Conservation (phyloP, 768 basidiomycete species). For the Hebeloma cylindrosporum region DNA sequence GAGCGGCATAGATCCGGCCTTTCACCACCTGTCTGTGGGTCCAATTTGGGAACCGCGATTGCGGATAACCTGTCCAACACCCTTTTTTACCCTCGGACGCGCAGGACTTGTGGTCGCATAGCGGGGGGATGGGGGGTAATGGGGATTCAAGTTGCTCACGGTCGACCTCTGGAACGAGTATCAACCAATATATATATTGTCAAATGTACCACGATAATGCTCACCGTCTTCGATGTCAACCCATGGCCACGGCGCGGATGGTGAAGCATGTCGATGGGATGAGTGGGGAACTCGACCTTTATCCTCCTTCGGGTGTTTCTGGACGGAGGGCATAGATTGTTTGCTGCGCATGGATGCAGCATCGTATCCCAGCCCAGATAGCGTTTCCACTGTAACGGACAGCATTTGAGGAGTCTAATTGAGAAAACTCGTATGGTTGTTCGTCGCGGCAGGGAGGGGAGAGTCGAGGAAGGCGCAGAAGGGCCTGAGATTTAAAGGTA, state of each 20-base stretch:
- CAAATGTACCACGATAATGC: too few species aligned
- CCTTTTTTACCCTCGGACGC: slow-evolving; percentile 27
- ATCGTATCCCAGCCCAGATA: too few species aligned
- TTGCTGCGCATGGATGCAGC: neutral
- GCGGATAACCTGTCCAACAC: slow-evolving; percentile 43
- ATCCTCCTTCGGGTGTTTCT: slow-evolving; percentile 7
- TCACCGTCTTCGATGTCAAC: slow-evolving; percentile 39
- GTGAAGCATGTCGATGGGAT: slow-evolving; percentile 43
- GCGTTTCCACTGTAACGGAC: too few species aligned
- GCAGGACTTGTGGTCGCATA: slow-evolving; percentile 38
- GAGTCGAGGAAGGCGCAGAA: too few species aligned
- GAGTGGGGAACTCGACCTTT: slow-evolving; percentile 29
- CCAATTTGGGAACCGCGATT: slow-evolving; percentile 56
- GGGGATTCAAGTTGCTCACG: slow-evolving; percentile 29
- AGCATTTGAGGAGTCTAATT: too few species aligned
- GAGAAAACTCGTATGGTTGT: too few species aligned
- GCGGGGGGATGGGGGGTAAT: slow-evolving; percentile 31
- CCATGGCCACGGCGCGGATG: slow-evolving; percentile 49
- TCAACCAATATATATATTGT: too few species aligned
- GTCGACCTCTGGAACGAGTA: slow-evolving; percentile 31
- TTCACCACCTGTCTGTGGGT: slow-evolving; percentile 41
- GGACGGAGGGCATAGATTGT: slow-evolving; percentile 2
- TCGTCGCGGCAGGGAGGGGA: too few species aligned
- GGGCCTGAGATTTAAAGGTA: too few species aligned
- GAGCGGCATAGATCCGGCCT: slow-evolving; percentile 39